Evolutionary conservation across 495 filamentous ascomycete species (phyloP).

Genomic region (Aspergillus biplanus): DNA sequence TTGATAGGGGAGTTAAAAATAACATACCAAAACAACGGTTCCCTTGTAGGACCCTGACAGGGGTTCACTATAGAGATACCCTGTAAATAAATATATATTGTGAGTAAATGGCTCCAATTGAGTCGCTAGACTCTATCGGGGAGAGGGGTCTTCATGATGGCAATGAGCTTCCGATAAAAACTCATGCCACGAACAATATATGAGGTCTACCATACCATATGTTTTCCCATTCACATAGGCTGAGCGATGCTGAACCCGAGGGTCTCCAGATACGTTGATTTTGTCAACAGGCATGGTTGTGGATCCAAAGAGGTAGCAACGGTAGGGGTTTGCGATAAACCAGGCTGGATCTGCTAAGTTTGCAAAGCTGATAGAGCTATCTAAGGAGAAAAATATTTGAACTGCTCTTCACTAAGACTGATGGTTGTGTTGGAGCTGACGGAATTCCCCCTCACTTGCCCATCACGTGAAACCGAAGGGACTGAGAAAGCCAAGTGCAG

Average conservation of each 20-base stretch:
- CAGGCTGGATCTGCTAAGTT: conserved; percentile 12
- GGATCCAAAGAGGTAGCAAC: background rate
- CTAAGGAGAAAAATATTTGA: background rate
- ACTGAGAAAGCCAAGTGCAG: background rate
- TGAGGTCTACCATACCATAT: conserved; percentile 52
- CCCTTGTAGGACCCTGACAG: conserved; percentile 51
- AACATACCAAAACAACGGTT: conserved; percentile 67
- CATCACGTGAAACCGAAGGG: conserved; percentile 28
- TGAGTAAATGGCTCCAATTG: conserved; percentile 11
- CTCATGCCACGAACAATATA: background rate
- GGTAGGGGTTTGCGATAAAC: background rate
- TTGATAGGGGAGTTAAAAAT: background rate
- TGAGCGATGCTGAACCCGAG: conserved; percentile 63
- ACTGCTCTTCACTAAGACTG: no score
- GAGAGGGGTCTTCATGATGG: background rate
- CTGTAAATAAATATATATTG: conserved; percentile 30
- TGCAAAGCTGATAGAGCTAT: conserved; percentile 12
- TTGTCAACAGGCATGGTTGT: conserved; percentile 56
- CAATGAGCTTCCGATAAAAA: background rate
- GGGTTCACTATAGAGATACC: conserved; percentile 70
- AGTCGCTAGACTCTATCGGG: background rate
- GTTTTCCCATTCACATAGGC: conserved; percentile 63
- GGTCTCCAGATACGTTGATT: conserved; percentile 62
- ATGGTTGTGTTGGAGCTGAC: no score
- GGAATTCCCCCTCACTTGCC: conserved; percentile 22